Conservation (phyloP, 2,329 filamentous ascomycete species). For the Biscogniauxia sp. region DNA sequence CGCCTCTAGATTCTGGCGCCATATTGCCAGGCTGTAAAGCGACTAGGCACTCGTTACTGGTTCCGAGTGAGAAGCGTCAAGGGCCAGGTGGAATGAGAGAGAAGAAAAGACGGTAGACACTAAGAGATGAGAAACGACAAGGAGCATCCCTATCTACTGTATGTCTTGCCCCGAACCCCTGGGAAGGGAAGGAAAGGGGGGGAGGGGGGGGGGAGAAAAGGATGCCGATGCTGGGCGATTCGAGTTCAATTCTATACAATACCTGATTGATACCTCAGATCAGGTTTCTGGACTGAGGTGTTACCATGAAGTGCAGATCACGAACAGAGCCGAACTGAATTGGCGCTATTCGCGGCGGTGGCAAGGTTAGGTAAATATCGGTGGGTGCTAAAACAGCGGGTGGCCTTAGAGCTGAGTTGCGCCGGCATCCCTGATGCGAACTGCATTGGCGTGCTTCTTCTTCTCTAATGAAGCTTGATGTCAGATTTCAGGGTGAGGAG, state of each 20-base stretch:
- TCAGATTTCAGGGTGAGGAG: background rate
- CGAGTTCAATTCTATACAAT: too few relatives aligned
- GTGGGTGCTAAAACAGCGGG: background rate
- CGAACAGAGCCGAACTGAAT: too few relatives aligned
- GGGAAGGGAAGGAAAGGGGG: too few relatives aligned
- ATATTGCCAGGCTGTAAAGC: slow-evolving; percentile 12
- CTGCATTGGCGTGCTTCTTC: too few relatives aligned
- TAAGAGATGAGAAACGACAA: too few relatives aligned
- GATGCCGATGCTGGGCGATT: too few relatives aligned
- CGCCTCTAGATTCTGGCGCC: slow-evolving; percentile 22
- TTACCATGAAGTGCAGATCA: too few relatives aligned
- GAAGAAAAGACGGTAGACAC: background rate
- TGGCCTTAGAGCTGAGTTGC: background rate
- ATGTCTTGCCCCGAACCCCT: too few relatives aligned
- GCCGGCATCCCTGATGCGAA: too few relatives aligned
- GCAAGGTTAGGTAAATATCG: background rate
- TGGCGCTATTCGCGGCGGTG: background rate
- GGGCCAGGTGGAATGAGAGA: background rate
- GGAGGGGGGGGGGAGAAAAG: background rate
- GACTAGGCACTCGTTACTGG: background rate
- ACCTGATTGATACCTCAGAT: too few relatives aligned
- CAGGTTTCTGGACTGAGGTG: too few relatives aligned
- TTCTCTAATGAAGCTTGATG: slow-evolving; percentile 1
- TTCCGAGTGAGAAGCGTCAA: background rate
- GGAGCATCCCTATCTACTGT: too few relatives aligned